These are phyloP conservation scores for Xylariaceae sp. DNA, from an alignment of 2,329 filamentous ascomycete species.

Conservation along the genomic window DNA sequence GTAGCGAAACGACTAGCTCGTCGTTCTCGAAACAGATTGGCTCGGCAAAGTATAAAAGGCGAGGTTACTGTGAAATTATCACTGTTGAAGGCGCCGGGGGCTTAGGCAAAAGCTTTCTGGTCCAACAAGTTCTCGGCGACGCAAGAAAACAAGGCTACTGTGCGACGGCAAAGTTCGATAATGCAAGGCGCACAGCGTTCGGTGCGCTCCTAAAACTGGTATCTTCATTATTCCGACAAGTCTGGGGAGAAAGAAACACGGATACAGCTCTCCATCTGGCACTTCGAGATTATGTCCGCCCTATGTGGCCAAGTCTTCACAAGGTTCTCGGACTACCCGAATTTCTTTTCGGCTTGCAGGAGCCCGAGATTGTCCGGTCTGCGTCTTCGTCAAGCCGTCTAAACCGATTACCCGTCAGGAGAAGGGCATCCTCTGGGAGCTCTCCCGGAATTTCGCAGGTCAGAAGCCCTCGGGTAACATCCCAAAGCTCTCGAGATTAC, in stretches of 20 bases:
- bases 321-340: conserved; percentile 61
- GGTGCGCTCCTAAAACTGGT: conserved; percentile 61
- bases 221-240: conserved; percentile 63
- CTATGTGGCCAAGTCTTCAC: conserved; percentile 62
- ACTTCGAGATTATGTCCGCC: conserved; percentile 58
- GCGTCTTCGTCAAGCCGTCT: conserved; percentile 35
- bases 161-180: conserved; percentile 63
- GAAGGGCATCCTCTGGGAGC: conserved; percentile 47
- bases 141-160: conserved; percentile 60
- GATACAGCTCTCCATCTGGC: conserved; percentile 60
- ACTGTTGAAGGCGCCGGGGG: conserved; percentile 59
- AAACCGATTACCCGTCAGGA: conserved; percentile 33
- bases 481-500: conserved; percentile 57
- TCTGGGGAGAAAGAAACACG: conserved; percentile 63
- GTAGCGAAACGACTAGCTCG: conserved; percentile 41
- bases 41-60: conserved; percentile 55
- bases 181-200: conserved; percentile 56
- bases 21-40: conserved; percentile 53
- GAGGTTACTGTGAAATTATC: conserved; percentile 61
- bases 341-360: conserved; percentile 59
- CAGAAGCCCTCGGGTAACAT: conserved; percentile 37
- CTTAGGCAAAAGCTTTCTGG: conserved; percentile 62
- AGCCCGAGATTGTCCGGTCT: conserved; percentile 34
- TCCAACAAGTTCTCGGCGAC: conserved; percentile 60
- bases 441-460: conserved; percentile 36